Evolutionary conservation across 768 basidiomycete genomes (phyloP), one percentile per base, ranked within the genome.

Genomic region (Mrakia blollopis): DNA sequence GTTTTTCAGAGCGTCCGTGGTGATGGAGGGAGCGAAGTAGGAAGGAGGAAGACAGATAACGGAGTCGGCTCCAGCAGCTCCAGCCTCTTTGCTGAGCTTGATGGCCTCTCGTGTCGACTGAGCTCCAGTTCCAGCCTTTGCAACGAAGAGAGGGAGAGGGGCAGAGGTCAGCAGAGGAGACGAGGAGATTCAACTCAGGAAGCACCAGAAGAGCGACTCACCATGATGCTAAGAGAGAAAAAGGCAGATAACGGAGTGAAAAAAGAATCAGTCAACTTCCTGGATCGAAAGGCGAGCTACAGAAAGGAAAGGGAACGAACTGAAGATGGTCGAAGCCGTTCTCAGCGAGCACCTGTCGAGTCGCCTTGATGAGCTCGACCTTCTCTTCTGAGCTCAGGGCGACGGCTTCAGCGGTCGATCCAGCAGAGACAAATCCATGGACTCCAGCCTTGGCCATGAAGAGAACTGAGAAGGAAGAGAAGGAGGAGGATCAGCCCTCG

Each of bases 21-120:
- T 57, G 57, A 57, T 57, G 57, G 57, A 57, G 10, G 57, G 57
- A 25, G 57, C 57, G 57, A 57, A 57, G 57, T 57, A 57, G 57
- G 57, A 57, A 28, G 57, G 57, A 57, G 57, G 57, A 57, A 57
- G 57, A 11, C 57, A 57, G 25, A 57, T 57, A 57, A 57, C 57
- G 28, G 57, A 57, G 14, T 57, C 57, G 23, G 57, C 57, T 9
- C 57, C 57, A n/a, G 57, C 57, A n/a, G 57, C 57, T 57, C 57
- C 57, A 57, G 57, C 57, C 25, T 57, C 57, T 57, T 57, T 57
- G n/a, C 57, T 57, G 57, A 57, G 57, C 23, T 25, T 28, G 57
- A 57, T 57, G n/a, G 57, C 57, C 57, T 57, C 57, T 28, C 57
- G 57, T 16, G 57, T 57, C 25, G 25, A n/a, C 57, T 57, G 57